These are phyloP conservation scores for Triangularia verruculosa DNA, from an alignment of 2,329 filamentous ascomycete species.

Conservation along the genomic window DNA sequence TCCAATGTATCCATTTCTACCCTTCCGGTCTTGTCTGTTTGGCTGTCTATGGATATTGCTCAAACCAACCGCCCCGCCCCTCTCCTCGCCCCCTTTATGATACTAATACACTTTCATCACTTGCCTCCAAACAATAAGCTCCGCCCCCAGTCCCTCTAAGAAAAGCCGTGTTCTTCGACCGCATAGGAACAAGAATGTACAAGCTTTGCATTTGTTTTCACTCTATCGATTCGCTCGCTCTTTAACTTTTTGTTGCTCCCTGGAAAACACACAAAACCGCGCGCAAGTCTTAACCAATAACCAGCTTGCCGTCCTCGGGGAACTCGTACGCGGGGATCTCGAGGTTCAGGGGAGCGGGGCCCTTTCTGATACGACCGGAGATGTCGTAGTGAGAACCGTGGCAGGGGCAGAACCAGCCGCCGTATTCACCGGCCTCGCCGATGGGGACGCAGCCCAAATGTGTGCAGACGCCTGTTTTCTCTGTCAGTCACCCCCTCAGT, in stretches of 20 bases:
- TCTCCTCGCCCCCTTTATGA: background rate
- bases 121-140: background rate
- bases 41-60: background rate
- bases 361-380: conserved; percentile 95
- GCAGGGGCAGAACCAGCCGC: conserved; percentile 99
- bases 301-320: conserved; percentile 79
- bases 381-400: conserved; percentile 99
- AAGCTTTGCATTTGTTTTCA: background rate
- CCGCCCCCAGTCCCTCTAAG: background rate
- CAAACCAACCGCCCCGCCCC: background rate
- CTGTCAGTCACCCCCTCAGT: conserved; percentile 20
- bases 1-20: background rate
- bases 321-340: conserved; percentile 93
- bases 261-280: background rate
- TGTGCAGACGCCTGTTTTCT: conserved; percentile 81
- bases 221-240: background rate
- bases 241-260: background rate
- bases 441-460: conserved; percentile 99
- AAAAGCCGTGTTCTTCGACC: too few species aligned
- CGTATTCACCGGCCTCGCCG: conserved; percentile 95
- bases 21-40: background rate
- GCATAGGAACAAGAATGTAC: too few species aligned
- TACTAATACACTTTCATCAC: background rate
- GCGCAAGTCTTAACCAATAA: conserved; percentile 78
- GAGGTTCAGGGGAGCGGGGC: conserved; percentile 94